phyloP scores from a whole-genome alignment of 352 stramenopile species.

The Phytopythium sindhum region DNA sequence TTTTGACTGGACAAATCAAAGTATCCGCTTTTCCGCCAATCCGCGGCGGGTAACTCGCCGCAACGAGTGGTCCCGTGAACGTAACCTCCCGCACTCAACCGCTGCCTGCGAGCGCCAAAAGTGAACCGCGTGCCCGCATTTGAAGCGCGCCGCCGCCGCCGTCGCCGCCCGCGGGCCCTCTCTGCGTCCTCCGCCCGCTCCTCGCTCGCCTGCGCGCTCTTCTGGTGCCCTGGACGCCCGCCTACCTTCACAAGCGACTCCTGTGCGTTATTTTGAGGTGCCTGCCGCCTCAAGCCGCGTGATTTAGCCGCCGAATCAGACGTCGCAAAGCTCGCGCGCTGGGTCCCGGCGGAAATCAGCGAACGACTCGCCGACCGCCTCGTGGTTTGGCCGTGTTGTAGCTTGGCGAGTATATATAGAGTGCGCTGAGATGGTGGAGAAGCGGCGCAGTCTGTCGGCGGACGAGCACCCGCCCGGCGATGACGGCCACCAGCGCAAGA shows the following conservation, averaged over 20 bases:
- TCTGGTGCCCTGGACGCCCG: not conserved
- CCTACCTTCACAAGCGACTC: not conserved
- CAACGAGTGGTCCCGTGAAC: conserved; percentile 4
- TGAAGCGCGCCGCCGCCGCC: not conserved
- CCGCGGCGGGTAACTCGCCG: not conserved
- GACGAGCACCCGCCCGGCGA: conserved; percentile 4
- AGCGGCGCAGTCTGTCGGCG: conserved; percentile 32
- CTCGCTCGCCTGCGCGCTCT: not conserved
- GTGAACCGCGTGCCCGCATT: not conserved
- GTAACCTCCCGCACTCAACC: not conserved
- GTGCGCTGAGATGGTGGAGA: conserved; percentile 37
- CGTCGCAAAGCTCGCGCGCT: not conserved
- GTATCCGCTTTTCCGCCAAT: conserved; percentile 1
- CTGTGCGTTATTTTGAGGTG: not conserved
- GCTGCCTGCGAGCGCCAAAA: not conserved
- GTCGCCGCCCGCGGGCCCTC: not conserved
- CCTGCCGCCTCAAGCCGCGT: not conserved
- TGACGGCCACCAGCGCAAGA: conserved; percentile 27
- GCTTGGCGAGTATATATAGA: not conserved
- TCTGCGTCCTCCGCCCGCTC: not conserved
- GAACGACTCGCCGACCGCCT: not conserved
- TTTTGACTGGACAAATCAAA: not conserved
- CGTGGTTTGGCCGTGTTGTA: too few species aligned
- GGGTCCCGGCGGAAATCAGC: not conserved
- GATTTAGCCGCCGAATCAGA: not conserved